Conservation (phyloP, 768 basidiomycete species). For the Serendipita sp. region DNA sequence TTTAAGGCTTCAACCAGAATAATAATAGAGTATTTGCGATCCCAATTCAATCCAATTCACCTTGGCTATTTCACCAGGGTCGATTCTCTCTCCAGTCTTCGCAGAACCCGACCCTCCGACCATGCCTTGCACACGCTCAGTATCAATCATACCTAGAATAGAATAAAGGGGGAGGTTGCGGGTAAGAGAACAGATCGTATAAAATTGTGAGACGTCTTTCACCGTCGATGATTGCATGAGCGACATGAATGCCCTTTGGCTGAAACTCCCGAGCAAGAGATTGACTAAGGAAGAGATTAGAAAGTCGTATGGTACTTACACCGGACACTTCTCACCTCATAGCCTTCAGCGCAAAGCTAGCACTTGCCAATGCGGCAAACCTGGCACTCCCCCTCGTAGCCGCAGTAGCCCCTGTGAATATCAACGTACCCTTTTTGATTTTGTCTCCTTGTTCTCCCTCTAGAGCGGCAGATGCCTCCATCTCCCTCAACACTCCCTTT, state of each 20-base stretch:
- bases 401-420: conserved; percentile 16
- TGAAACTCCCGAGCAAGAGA: conserved; percentile 15
- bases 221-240: conserved; percentile 16
- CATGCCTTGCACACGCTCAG: background rate
- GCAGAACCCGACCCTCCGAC: background rate
- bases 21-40: background rate
- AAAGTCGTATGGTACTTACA: background rate
- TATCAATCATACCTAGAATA: background rate
- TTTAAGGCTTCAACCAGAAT: no score
- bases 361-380: conserved; percentile 13
- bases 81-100: background rate
- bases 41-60: background rate
- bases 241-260: conserved; percentile 14
- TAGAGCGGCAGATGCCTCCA: background rate
- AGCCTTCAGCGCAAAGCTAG: conserved; percentile 13
- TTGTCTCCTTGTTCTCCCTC: background rate
- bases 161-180: background rate
- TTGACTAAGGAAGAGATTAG: conserved; percentile 10
- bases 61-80: background rate
- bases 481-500: background rate
- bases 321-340: background rate
- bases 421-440: conserved; percentile 10
- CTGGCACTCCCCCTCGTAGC: conserved; percentile 13
- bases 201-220: background rate
- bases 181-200: background rate